Evolutionary conservation across 345 rosid species (phyloP).

Genomic region (Stellera chamaejasme): DNA sequence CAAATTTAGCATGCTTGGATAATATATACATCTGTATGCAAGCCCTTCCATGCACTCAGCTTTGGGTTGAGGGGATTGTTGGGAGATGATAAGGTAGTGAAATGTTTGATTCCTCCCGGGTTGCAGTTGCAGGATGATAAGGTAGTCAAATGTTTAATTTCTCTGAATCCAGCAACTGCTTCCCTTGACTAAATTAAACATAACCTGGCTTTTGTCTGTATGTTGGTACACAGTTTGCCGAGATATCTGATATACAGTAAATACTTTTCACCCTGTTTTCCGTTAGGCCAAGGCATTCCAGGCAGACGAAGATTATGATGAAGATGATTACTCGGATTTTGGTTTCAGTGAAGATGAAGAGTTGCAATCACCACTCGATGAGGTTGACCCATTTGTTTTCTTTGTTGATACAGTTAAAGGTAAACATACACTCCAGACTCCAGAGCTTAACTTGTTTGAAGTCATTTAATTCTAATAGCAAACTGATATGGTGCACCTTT

Average conservation of each 20-base stretch:
- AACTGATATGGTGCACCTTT: not conserved
- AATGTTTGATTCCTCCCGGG: too few species aligned
- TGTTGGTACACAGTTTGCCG: not conserved
- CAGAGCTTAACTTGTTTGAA: not conserved
- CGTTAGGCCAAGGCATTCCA: conserved; percentile 56
- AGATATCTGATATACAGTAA: not conserved
- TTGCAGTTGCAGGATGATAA: too few species aligned
- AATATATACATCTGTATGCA: too few species aligned
- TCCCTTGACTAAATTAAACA: too few species aligned
- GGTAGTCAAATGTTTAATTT: too few species aligned
- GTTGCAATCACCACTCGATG: conserved; percentile 85
- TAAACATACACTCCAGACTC: conserved; percentile 4
- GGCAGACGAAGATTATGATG: conserved; percentile 32
- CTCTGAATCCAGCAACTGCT: too few species aligned
- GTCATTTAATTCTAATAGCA: not conserved
- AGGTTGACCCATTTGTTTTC: conserved; percentile 83
- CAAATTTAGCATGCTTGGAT: too few species aligned
- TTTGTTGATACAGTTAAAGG: conserved; percentile 83
- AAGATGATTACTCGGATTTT: conserved; percentile 65
- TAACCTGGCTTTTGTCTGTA: not conserved
- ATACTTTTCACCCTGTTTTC: not conserved
- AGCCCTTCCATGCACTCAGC: too few species aligned
- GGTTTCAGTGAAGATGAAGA: conserved; percentile 85
- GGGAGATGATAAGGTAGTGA: too few species aligned
- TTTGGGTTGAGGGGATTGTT: too few species aligned